Conservation (phyloP, 106 monocot species). For the Vanilla planifolia region DNA sequence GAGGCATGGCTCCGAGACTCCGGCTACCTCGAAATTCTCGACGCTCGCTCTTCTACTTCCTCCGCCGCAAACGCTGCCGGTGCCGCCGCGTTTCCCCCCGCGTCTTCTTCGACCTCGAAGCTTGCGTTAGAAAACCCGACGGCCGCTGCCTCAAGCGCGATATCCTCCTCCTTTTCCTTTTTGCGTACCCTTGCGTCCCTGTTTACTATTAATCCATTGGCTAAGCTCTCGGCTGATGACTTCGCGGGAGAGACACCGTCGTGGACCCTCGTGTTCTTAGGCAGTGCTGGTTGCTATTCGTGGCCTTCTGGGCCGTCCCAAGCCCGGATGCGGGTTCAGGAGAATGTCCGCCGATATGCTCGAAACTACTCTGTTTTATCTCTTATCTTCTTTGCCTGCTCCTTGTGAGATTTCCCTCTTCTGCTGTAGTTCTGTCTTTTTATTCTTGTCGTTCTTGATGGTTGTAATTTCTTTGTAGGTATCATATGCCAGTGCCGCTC, state of each 20-base stretch:
- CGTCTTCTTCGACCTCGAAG: conserved; percentile 2
- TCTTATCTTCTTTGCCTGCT: conserved; percentile 61
- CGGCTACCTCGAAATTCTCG: conserved; percentile 87
- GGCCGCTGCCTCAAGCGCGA: not conserved
- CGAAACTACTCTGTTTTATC: conserved; percentile 56
- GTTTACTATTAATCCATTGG: conserved; percentile 71
- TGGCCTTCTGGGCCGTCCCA: conserved; percentile 61
- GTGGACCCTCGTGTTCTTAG: conserved; percentile 70
- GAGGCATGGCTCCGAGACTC: conserved; percentile 89
- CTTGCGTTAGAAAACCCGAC: conserved; percentile 1
- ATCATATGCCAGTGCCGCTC: conserved; percentile 70
- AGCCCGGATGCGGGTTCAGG: conserved; percentile 79
- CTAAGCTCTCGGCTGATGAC: conserved; percentile 56
- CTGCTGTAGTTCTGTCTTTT: not conserved
- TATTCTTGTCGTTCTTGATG: not conserved
- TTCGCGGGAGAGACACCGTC: conserved; percentile 47
- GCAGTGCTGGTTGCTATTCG: conserved; percentile 42
- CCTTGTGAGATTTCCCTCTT: conserved; percentile 36
- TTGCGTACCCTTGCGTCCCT: conserved; percentile 45
- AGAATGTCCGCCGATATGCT: conserved; percentile 82
- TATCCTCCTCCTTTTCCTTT: conserved; percentile 15
- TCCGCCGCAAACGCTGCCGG: too few relatives aligned
- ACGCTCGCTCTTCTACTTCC: conserved; percentile 31
- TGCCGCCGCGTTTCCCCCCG: not conserved
- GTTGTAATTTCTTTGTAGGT: conserved; percentile 29